Conservation (phyloP, 2,329 filamentous ascomycete genomes). For the Fusarium pseudocircinatum region DNA sequence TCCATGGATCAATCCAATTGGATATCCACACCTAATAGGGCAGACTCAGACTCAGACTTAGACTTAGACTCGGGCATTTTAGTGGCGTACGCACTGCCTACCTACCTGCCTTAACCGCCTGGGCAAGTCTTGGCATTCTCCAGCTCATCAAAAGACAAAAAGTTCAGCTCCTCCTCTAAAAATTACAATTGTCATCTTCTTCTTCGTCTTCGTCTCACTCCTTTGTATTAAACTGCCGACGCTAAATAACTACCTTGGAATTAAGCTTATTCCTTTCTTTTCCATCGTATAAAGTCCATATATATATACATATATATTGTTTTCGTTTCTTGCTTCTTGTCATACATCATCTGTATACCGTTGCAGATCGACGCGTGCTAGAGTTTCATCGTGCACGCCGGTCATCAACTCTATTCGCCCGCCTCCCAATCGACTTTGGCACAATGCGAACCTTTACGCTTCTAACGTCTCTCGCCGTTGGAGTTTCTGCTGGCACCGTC, state of each 20-base stretch:
- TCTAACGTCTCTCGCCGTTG: conserved; percentile 27
- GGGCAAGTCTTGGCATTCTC: neutral
- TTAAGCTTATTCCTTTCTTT: conserved; percentile 1
- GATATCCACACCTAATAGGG: neutral
- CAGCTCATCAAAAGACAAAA: neutral
- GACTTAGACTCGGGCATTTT: neutral
- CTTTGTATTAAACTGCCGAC: neutral
- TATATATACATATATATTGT: neutral
- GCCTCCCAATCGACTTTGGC: neutral
- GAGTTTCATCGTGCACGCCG: neutral
- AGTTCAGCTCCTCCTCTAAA: neutral
- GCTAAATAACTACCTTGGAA: neutral
- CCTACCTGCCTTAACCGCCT: neutral
- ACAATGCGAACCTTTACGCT: conserved; percentile 33
- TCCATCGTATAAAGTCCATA: too few species aligned
- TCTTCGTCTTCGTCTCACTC: neutral
- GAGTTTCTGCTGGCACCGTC: conserved; percentile 41
- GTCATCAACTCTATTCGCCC: neutral
- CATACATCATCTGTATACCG: neutral
- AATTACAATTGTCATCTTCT: neutral
- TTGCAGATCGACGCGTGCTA: neutral
- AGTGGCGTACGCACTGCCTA: neutral
- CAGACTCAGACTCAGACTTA: neutral
- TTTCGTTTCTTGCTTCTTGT: neutral
- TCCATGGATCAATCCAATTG: neutral